Conservation (phyloP, 2,329 filamentous ascomycete species). For the Diaporthe sp. region DNA sequence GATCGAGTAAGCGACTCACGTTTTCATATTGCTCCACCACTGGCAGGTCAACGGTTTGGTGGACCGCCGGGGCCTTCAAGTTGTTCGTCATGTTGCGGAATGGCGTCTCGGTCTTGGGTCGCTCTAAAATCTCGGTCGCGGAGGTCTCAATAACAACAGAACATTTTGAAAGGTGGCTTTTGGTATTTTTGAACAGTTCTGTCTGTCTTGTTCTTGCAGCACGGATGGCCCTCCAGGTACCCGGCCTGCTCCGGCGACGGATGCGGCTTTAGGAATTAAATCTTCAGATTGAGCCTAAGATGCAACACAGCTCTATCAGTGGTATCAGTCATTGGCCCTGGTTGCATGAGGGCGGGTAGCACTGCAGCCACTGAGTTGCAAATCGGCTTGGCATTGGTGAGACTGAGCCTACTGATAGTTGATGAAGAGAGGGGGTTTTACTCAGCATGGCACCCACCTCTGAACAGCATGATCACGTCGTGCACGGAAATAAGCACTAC, state of each 20-base stretch:
- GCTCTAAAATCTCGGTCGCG: background rate
- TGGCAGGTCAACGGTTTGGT: background rate
- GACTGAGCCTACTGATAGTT: background rate
- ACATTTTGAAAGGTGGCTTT: background rate
- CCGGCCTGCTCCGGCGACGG: background rate
- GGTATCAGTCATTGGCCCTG: background rate
- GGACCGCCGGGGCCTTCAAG: background rate
- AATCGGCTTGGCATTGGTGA: slow-evolving; percentile 3
- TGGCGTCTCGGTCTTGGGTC: background rate
- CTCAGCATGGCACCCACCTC: background rate
- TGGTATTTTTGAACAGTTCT: background rate
- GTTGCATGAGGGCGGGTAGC: background rate
- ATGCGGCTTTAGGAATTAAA: slow-evolving; percentile 18
- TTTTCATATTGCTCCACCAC: slow-evolving; percentile 17
- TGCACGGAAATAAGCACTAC: background rate
- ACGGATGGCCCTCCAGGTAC: background rate
- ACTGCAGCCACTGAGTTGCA: background rate
- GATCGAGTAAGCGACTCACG: background rate
- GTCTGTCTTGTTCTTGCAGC: background rate
- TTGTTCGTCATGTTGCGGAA: background rate
- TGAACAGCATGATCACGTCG: too few species aligned
- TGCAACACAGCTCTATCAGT: background rate
- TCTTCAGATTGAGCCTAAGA: background rate
- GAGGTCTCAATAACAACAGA: background rate
- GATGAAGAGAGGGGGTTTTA: slow-evolving; percentile 9